These are phyloP conservation scores for Tolypocladium ovalisporum DNA, from an alignment of 2,329 filamentous ascomycete species.

Conservation along the genomic window DNA sequence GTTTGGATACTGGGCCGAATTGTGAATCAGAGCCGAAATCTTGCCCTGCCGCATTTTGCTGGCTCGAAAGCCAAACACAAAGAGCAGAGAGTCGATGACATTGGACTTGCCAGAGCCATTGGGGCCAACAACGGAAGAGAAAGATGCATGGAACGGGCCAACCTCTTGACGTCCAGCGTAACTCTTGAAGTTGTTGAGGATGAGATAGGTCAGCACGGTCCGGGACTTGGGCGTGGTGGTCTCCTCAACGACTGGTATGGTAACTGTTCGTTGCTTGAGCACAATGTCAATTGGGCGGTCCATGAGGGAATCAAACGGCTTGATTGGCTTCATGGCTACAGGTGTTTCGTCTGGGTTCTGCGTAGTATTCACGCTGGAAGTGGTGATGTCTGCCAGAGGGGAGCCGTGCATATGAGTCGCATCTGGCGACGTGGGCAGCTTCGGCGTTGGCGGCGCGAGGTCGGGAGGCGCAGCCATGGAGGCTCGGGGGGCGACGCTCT, in stretches of 20 bases:
- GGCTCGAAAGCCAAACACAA: slow-evolving; percentile 97
- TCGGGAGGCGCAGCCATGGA: slow-evolving; percentile 29
- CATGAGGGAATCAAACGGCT: slow-evolving; percentile 64
- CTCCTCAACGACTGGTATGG: slow-evolving; percentile 59
- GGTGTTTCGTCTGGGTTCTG: slow-evolving; percentile 15
- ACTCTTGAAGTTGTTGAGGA: slow-evolving; percentile 97
- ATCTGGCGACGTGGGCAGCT: slow-evolving; percentile 46
- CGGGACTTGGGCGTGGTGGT: slow-evolving; percentile 67
- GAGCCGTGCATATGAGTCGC: slow-evolving; percentile 37
- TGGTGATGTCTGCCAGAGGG: slow-evolving; percentile 65
- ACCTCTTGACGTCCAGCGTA: slow-evolving; percentile 94
- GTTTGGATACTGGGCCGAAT: slow-evolving; percentile 78
- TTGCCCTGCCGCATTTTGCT: slow-evolving; percentile 99
- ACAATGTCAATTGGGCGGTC: slow-evolving; percentile 93
- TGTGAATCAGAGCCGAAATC: slow-evolving; percentile 94
- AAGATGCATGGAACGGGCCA: slow-evolving; percentile 91
- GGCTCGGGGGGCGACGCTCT: slow-evolving; percentile 38
- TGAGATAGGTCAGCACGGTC: slow-evolving; percentile 84
- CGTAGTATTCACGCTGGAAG: slow-evolving; percentile 45
- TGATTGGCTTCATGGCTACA: slow-evolving; percentile 55
- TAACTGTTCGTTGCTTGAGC: slow-evolving; percentile 68
- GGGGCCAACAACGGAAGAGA: slow-evolving; percentile 94
- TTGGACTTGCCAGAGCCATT: slow-evolving; percentile 99
- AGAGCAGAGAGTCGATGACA: slow-evolving; percentile 93
- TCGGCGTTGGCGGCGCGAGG: slow-evolving; percentile 30